A percentile compares a stretch with the other conserved stretches of the same genome.
phyloP scores from a whole-genome alignment of 371 early-diverging fungal genomes.

The Mucor piriformis region DNA sequence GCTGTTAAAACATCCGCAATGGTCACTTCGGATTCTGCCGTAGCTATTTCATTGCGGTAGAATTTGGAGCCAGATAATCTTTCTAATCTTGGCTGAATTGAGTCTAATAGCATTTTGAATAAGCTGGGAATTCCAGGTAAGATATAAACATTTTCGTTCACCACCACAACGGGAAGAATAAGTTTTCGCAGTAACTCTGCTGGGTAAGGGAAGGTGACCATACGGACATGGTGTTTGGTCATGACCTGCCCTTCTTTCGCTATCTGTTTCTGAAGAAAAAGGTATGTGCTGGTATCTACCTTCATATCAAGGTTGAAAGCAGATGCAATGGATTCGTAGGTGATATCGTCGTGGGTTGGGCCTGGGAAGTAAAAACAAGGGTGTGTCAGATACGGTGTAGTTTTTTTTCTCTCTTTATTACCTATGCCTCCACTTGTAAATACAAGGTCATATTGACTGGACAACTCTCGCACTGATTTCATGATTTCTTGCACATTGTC shows the following conservation, averaged over 20 bases:
- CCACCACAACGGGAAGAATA: slow-evolving; percentile 66
- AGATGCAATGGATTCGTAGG: slow-evolving; percentile 66
- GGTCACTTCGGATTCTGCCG: slow-evolving; percentile 44
- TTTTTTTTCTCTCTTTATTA: neutral
- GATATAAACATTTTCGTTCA: slow-evolving; percentile 59
- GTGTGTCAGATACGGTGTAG: neutral
- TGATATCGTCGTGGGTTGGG: slow-evolving; percentile 73
- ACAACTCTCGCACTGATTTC: slow-evolving; percentile 46
- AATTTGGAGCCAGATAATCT: slow-evolving; percentile 26
- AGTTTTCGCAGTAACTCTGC: slow-evolving; percentile 46
- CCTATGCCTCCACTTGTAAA: slow-evolving; percentile 75
- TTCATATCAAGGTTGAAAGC: slow-evolving; percentile 56
- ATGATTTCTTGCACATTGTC: slow-evolving; percentile 55
- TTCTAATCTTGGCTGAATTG: slow-evolving; percentile 19
- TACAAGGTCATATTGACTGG: slow-evolving; percentile 54
- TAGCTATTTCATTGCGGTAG: slow-evolving; percentile 53
- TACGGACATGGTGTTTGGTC: slow-evolving; percentile 45
- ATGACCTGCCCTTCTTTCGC: slow-evolving; percentile 10
- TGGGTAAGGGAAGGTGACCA: slow-evolving; percentile 64
- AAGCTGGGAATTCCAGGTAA: slow-evolving; percentile 68
- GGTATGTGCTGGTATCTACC: slow-evolving; percentile 55
- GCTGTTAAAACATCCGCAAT: slow-evolving; percentile 53
- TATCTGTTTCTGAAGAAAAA: slow-evolving; percentile 43
- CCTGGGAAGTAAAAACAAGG: slow-evolving; percentile 25
- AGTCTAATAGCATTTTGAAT: slow-evolving; percentile 51